Conservation (phyloP, 306 rosid species). For the Senna tora region DNA sequence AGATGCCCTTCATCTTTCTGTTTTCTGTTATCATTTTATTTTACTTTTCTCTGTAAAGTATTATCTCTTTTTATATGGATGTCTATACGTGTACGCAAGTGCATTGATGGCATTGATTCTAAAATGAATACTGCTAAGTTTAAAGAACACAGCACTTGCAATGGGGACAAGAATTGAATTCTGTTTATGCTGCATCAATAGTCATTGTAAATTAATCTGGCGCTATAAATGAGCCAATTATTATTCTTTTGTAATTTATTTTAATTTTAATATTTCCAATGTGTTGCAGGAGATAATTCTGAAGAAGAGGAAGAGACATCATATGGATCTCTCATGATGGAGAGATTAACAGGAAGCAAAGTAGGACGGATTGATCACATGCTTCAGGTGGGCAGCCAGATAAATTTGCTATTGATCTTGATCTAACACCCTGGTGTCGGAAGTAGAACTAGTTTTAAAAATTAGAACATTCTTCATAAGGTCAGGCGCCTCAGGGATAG, state of each 20-base stretch:
- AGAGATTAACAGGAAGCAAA: slow-evolving; percentile 77
- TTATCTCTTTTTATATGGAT: slow-evolving; percentile 7
- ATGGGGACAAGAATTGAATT: slow-evolving; percentile 13
- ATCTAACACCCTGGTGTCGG: slow-evolving; percentile 25
- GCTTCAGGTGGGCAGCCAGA: slow-evolving; percentile 74
- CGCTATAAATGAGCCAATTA: slow-evolving; percentile 25
- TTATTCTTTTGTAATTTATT: slow-evolving; percentile 27
- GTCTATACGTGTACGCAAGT: neutral
- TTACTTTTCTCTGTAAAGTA: neutral
- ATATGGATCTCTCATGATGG: slow-evolving; percentile 88
- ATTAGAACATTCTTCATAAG: neutral
- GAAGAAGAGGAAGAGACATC: slow-evolving; percentile 68
- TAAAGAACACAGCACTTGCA: slow-evolving; percentile 22
- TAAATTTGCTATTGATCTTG: slow-evolving; percentile 23
- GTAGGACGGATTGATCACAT: slow-evolving; percentile 85
- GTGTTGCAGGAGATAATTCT: slow-evolving; percentile 51
- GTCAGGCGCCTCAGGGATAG: no score
- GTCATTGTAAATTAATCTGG: slow-evolving; percentile 25
- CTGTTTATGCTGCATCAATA: slow-evolving; percentile 29
- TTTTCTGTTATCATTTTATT: neutral
- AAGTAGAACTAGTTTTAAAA: slow-evolving; percentile 21
- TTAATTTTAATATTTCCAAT: slow-evolving; percentile 18
- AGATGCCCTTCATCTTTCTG: no score
- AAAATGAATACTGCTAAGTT: neutral
- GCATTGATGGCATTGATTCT: slow-evolving; percentile 17